Evolutionary conservation across 176 grass and related monocot species (phyloP).

Genomic region (Triticum monococcum): DNA sequence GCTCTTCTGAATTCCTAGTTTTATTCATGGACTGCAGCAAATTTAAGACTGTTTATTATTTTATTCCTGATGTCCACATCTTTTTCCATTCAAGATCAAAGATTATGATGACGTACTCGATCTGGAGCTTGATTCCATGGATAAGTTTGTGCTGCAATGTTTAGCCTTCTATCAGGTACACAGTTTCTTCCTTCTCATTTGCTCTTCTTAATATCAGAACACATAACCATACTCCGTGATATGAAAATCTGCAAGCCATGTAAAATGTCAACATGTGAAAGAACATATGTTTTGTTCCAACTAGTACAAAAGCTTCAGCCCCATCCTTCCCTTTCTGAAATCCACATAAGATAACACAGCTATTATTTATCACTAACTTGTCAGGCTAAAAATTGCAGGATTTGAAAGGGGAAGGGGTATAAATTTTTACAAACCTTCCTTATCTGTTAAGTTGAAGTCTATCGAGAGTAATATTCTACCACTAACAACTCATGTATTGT

Average conservation of each 20-base stretch:
- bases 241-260: conserved; percentile 26
- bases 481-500: no score
- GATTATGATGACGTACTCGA: conserved; percentile 92
- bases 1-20: conserved; percentile 7
- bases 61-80: conserved; percentile 15
- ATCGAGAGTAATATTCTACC: no score
- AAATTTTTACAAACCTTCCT: no score
- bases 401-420: no score
- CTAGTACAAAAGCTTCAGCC: not conserved
- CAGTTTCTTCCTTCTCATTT: not conserved
- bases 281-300: conserved; percentile 25
- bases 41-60: conserved; percentile 1
- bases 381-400: not conserved
- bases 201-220: conserved; percentile 15
- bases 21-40: conserved; percentile 11
- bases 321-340: not conserved
- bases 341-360: not conserved
- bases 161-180: conserved; percentile 95
- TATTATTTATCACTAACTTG: not conserved
- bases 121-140: conserved; percentile 96
- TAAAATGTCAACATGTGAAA: conserved; percentile 23
- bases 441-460: no score
- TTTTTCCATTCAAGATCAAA: conserved; percentile 62
- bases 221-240: conserved; percentile 14
- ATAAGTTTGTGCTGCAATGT: conserved; percentile 99